These are phyloP conservation scores for Trichoderma sp. DNA, from an alignment of 2,329 filamentous ascomycete species.

Conservation along the genomic window DNA sequence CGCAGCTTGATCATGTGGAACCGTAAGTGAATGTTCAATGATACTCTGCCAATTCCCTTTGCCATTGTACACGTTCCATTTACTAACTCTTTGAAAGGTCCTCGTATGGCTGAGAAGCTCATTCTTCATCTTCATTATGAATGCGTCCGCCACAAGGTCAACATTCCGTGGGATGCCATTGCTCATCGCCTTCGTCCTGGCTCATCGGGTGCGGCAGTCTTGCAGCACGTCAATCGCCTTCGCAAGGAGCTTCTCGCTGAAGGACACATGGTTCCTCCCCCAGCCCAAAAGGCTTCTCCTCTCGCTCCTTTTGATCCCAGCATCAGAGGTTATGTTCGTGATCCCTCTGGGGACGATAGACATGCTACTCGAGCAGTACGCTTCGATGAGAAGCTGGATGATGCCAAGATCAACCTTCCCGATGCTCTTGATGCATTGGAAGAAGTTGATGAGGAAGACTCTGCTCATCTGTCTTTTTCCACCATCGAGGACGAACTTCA, in stretches of 20 bases:
- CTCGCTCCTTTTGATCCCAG: slow-evolving; percentile 32
- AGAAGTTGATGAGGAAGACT: slow-evolving; percentile 26
- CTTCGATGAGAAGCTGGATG: slow-evolving; percentile 41
- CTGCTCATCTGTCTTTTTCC: slow-evolving; percentile 19
- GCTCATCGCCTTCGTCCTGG: slow-evolving; percentile 49
- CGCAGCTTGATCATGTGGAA: slow-evolving; percentile 49
- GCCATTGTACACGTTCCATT: not conserved
- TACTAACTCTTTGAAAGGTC: slow-evolving; percentile 39
- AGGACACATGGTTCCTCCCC: slow-evolving; percentile 49
- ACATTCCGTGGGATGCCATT: slow-evolving; percentile 46
- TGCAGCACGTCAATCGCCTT: slow-evolving; percentile 45
- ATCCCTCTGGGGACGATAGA: slow-evolving; percentile 35
- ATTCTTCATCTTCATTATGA: slow-evolving; percentile 49
- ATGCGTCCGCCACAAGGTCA: slow-evolving; percentile 38
- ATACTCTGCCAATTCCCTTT: not conserved
- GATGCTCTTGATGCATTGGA: slow-evolving; percentile 29
- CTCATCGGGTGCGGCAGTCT: slow-evolving; percentile 45
- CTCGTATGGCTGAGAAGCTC: slow-evolving; percentile 52
- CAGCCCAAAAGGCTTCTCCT: slow-evolving; percentile 36
- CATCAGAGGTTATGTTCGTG: slow-evolving; percentile 43
- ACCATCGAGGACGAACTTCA: not conserved
- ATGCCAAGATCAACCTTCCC: slow-evolving; percentile 40
- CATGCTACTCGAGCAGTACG: slow-evolving; percentile 38
- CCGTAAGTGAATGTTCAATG: slow-evolving; percentile 42
- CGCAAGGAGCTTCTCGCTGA: slow-evolving; percentile 43